Percentiles rank a stretch among this genome's conserved stretches.
Evolutionary conservation across 179 eudicot species (phyloP).

Genomic region (Corrigiola litoralis): DNA sequence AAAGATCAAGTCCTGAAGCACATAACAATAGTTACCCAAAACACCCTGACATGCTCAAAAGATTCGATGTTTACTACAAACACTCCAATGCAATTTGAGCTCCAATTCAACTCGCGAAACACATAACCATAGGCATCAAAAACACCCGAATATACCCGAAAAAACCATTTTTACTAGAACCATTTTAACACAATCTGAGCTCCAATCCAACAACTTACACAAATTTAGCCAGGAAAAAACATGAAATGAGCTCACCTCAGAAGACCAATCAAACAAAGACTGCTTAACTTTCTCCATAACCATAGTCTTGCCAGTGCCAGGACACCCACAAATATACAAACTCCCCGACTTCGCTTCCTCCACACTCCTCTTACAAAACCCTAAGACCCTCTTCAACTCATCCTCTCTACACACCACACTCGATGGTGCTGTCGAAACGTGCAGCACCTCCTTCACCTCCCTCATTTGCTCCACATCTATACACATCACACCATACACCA

Average conservation of each 20-base stretch:
- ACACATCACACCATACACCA: not conserved
- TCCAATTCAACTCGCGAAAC: too few species aligned
- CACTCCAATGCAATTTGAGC: too few species aligned
- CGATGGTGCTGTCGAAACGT: conserved; percentile 65
- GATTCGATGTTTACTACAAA: too few species aligned
- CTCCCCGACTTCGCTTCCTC: conserved; percentile 69
- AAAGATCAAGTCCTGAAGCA: too few species aligned
- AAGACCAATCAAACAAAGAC: conserved; percentile 55
- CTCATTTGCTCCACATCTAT: conserved; percentile 66
- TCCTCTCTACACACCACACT: conserved; percentile 70
- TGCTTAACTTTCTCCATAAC: conserved; percentile 80
- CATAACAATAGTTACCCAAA: too few species aligned
- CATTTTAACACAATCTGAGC: not conserved
- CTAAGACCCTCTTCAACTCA: conserved; percentile 60
- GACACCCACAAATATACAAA: conserved; percentile 86
- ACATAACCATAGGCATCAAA: too few species aligned
- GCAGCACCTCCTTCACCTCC: conserved; percentile 78
- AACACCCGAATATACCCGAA: too few species aligned
- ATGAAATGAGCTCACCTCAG: conserved; percentile 41
- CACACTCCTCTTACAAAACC: conserved; percentile 70
- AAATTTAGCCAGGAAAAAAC: not conserved
- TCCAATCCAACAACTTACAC: not conserved
- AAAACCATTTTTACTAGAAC: too few species aligned
- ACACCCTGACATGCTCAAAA: too few species aligned
- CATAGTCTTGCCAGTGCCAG: conserved; percentile 93